A percentile compares a stretch with the other conserved stretches of the same genome.
These are phyloP conservation scores for Hypholoma fasciculare DNA, from an alignment of 768 basidiomycete species.

Conservation along the genomic window DNA sequence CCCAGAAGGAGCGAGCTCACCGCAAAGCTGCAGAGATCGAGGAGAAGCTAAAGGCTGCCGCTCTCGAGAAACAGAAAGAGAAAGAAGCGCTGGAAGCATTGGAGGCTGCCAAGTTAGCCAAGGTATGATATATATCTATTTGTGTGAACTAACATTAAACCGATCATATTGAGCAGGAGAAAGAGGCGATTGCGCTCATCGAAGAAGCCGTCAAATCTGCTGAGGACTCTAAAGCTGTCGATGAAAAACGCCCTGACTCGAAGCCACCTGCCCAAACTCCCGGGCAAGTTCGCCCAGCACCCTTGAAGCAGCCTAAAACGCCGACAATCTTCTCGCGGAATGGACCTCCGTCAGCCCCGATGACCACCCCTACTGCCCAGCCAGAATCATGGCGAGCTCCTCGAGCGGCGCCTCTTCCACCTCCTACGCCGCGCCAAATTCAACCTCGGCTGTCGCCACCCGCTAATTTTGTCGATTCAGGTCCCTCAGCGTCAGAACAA, in stretches of 20 bases:
- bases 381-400: constrained; percentile 71
- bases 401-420: constrained; percentile 30
- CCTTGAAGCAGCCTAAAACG: constrained; percentile 22
- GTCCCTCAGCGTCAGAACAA: constrained; percentile 39
- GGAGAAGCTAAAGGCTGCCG: constrained; percentile 55
- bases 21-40: constrained; percentile 79
- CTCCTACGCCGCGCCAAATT: constrained; percentile 31
- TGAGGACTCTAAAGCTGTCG: constrained; percentile 1
- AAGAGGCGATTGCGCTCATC: constrained; percentile 42
- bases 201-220: constrained; percentile 43
- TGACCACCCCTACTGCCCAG: constrained; percentile 29
- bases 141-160: neutral
- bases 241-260: constrained; percentile 3
- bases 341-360: constrained; percentile 14
- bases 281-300: constrained; percentile 22
- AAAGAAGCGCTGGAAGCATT: constrained; percentile 22
- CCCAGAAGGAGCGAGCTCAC: constrained; percentile 76
- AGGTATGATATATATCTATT: constrained; percentile 5
- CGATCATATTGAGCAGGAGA: constrained; percentile 23
- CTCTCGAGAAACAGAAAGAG: constrained; percentile 33
- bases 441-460: constrained; percentile 23
- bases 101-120: constrained; percentile 11
- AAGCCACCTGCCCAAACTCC: neutral
- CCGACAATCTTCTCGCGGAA: constrained; percentile 17
- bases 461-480: constrained; percentile 31